Evolutionary conservation across 2,329 filamentous ascomycete species (phyloP).

Genomic region (Venturia effusa): DNA sequence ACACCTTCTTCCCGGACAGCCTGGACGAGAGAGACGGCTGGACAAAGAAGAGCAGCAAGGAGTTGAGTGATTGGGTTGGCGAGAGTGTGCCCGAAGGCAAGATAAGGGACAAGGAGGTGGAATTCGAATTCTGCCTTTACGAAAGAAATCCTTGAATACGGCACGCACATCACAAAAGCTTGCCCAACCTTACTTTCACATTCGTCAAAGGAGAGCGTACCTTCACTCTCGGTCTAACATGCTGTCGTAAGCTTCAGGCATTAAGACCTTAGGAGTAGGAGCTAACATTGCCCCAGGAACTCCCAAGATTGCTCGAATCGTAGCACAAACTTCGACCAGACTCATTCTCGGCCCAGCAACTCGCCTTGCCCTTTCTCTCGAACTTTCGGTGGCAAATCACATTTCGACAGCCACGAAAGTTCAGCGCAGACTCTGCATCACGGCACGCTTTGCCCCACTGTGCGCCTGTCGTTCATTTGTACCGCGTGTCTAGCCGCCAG

Average conservation of each 20-base stretch:
- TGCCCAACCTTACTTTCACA: too few species aligned
- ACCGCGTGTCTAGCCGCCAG: neutral
- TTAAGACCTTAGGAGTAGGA: neutral
- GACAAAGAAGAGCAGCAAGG: conserved; percentile 40
- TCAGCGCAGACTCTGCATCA: neutral
- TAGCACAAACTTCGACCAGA: too few species aligned
- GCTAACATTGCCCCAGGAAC: too few species aligned
- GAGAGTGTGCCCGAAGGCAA: conserved; percentile 48
- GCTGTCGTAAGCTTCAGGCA: neutral
- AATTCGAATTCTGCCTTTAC: conserved; percentile 68
- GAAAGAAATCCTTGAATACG: conserved; percentile 29
- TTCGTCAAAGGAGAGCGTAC: neutral
- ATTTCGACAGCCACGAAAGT: neutral
- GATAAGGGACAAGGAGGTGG: conserved; percentile 52
- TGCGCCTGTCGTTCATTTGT: neutral
- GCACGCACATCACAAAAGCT: neutral
- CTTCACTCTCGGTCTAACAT: neutral
- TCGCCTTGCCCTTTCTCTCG: neutral
- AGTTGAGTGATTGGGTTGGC: conserved; percentile 54
- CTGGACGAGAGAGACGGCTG: conserved; percentile 38
- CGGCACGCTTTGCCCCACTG: too few species aligned
- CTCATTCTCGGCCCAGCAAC: neutral
- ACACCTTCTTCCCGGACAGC: conserved; percentile 60
- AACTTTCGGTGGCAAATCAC: neutral
- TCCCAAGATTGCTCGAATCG: too few species aligned